Evolutionary conservation across 2,329 filamentous ascomycete genomes (phyloP).

Genomic region (Hymenoscyphus repandus): DNA sequence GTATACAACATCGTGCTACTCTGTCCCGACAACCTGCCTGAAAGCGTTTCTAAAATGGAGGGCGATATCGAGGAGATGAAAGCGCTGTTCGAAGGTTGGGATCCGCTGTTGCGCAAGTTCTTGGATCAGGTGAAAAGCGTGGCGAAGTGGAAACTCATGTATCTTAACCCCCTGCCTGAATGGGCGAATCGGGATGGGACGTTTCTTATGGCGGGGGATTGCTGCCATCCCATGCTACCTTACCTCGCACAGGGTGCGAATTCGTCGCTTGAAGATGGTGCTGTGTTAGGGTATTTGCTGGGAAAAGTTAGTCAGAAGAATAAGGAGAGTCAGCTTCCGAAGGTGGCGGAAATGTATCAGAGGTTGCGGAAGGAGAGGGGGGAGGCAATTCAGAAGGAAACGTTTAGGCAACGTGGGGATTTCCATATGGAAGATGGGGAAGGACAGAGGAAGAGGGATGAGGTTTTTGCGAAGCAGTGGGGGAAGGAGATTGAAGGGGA

Average conservation of each 20-base stretch:
- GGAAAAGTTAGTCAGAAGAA: constrained; percentile 41
- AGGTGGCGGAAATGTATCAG: constrained; percentile 42
- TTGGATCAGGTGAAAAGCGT: constrained; percentile 49
- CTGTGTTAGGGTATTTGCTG: constrained; percentile 55
- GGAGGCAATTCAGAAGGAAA: constrained; percentile 53
- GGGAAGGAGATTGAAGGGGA: constrained; percentile 44
- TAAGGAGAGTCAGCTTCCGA: constrained; percentile 39
- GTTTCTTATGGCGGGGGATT: constrained; percentile 43
- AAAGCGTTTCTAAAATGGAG: constrained; percentile 43
- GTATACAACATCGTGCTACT: constrained; percentile 64
- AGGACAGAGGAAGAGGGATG: constrained; percentile 53
- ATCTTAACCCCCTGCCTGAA: constrained; percentile 33
- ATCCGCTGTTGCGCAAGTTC: constrained; percentile 47
- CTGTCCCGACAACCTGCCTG: constrained; percentile 57
- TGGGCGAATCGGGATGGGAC: constrained; percentile 25
- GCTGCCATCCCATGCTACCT: constrained; percentile 60
- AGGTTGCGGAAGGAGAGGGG: constrained; percentile 43
- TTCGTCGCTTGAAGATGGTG: constrained; percentile 62
- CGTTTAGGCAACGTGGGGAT: constrained; percentile 50
- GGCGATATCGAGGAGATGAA: constrained; percentile 58
- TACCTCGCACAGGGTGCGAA: constrained; percentile 63
- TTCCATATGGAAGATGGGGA: constrained; percentile 51
- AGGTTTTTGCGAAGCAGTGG: constrained; percentile 15
- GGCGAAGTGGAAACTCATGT: constrained; percentile 66
- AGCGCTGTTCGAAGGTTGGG: constrained; percentile 56